Base-by-base conservation (phyloP, 768 basidiomycete species). In the Podaxis sp. region DNA sequence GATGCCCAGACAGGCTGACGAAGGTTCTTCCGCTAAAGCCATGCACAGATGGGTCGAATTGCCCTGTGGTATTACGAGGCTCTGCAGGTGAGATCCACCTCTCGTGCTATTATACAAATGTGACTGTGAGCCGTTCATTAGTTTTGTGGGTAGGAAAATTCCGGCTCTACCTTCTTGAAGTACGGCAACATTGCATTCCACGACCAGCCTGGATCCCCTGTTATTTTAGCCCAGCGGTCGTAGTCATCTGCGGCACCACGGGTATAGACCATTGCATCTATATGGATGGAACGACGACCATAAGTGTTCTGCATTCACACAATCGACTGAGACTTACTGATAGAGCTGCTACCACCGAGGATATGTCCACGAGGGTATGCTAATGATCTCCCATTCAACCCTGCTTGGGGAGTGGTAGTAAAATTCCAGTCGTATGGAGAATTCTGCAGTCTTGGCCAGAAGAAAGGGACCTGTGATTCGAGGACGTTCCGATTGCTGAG, bases 31-130 rank as follows among this genome's bases (percentile, higher is more conserved):
- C 80, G 11, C 68, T 59, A 17, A 68, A 70, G 11, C 77, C 73
- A 65, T 81, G 80, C 9, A 78, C 64, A 0, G 67, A 26, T 0
- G 81, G 78, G 59, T 77, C 67, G 57, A 72, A 77, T 64, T 81
- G 70, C 5, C 75, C 74, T 3, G 69, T 68, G 39, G 70, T 77
- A 63, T 80, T 70, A 61, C 79, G 79, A 17, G 69, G 59, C 58
- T 80, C 79, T 3, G 72, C 72, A 1, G 81, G 78, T 11, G 70
- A 65, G 2, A 66, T 66, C 64, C 71, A 76, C 48, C 67, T 71
- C 66, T 82, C 80, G 65, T 74, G 74, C 79, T 81, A 48, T 38
- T 44, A 49, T 19, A 42, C 8, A 4, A 8, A 19, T n/a, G 3
- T 19, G 17, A 19, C 19, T n/a, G n/a, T 42, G 40, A 42, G 19